phyloP scores from a whole-genome alignment of 2,329 filamentous ascomycete species.

The Chaetomium sp. region DNA sequence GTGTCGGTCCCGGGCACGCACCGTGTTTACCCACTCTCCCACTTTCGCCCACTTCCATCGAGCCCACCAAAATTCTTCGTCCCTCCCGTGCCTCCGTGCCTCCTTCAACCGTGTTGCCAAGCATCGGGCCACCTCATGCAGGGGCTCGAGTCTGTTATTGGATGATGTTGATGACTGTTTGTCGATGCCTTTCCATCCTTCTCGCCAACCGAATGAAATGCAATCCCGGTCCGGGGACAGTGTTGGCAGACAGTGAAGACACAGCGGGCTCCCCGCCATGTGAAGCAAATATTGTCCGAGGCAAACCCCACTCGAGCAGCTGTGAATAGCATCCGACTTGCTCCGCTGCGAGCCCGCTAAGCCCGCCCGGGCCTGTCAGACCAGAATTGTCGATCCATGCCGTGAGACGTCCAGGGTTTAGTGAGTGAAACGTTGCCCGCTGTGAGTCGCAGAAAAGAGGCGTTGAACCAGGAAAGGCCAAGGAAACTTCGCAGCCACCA shows the following conservation, averaged over 20 bases:
- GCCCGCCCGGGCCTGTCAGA: background rate
- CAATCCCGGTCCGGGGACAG: background rate
- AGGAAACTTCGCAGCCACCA: too few species aligned
- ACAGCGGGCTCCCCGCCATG: slow-evolving; percentile 1
- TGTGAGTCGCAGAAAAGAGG: background rate
- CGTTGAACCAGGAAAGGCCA: slow-evolving; percentile 1
- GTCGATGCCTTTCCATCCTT: background rate
- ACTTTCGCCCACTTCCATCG: too few species aligned
- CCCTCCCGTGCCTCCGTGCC: too few species aligned
- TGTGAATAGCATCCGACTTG: background rate
- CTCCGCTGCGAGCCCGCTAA: too few species aligned
- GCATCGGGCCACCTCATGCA: slow-evolving; percentile 1
- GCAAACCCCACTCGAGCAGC: background rate
- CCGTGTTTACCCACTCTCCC: background rate
- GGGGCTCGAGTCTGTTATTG: slow-evolving; percentile 7
- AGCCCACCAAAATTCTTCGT: too few species aligned
- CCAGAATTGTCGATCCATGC: slow-evolving; percentile 5
- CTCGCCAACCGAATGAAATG: background rate
- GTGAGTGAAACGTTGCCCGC: slow-evolving; percentile 3
- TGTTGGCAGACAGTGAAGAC: slow-evolving; percentile 2
- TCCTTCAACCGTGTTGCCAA: background rate
- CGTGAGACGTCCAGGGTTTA: background rate
- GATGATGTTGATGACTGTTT: background rate
- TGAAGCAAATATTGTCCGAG: slow-evolving; percentile 3
- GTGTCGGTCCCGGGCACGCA: background rate